Evolutionary conservation across 495 filamentous ascomycete species (phyloP).

Genomic region (Lasiosphaeria hispida): DNA sequence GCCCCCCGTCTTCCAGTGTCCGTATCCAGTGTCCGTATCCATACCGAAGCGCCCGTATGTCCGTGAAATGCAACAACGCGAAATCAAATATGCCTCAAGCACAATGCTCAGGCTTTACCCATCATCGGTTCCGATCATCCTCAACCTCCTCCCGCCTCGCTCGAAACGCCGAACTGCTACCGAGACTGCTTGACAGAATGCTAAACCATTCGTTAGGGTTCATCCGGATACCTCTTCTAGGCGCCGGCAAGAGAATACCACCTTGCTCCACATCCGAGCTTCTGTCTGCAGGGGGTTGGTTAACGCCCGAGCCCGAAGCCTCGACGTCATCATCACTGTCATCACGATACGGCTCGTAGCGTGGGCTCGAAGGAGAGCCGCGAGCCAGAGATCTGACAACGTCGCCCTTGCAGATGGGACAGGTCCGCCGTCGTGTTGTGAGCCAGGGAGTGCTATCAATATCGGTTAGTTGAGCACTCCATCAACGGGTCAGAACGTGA

Average conservation of each 20-base stretch:
- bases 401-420: constrained; percentile 96
- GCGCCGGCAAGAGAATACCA: constrained; percentile 12
- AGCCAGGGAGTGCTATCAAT: constrained; percentile 90
- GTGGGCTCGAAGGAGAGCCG: constrained; percentile 43
- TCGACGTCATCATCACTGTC: constrained; percentile 45
- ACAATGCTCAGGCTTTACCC: neutral
- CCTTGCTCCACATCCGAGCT: constrained; percentile 33
- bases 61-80: neutral
- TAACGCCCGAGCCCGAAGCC: constrained; percentile 14
- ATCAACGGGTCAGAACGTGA: constrained; percentile 21
- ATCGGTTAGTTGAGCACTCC: constrained; percentile 21
- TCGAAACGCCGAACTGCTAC: neutral
- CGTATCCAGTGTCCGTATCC: neutral
- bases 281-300: constrained; percentile 14
- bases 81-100: neutral
- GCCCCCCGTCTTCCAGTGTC: too few species aligned
- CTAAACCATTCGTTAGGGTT: neutral
- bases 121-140: neutral
- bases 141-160: neutral
- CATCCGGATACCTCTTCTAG: neutral
- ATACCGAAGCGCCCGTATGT: neutral
- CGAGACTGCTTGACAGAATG: neutral
- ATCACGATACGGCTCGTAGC: constrained; percentile 50
- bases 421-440: constrained; percentile 89
- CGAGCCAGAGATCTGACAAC: constrained; percentile 67